phyloP scores from a whole-genome alignment of 1,284 basidiomycete genomes.

The Cryptococcus floricola region DNA sequence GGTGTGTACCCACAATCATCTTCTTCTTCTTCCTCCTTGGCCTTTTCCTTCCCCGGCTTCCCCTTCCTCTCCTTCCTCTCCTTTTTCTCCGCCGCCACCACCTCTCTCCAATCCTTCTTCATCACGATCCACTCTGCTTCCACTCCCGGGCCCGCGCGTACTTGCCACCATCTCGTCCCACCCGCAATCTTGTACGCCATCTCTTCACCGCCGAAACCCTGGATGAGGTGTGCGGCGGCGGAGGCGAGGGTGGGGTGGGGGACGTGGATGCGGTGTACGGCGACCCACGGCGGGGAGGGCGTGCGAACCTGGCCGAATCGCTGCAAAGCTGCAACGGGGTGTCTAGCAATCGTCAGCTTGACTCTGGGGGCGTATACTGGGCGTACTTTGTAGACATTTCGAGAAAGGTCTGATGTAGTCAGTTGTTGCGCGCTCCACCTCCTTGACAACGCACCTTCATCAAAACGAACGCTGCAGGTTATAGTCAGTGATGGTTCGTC shows the following conservation, averaged over 20 bases:
- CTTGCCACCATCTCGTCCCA: constrained; percentile 96
- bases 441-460: constrained; percentile 59
- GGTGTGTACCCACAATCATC: neutral
- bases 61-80: constrained; percentile 22
- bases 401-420: constrained; percentile 57
- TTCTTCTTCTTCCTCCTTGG: constrained; percentile 1
- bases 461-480: constrained; percentile 61
- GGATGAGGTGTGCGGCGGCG: constrained; percentile 71
- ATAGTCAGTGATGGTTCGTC: constrained; percentile 10
- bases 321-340: constrained; percentile 81
- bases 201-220: constrained; percentile 78
- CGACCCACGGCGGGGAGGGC: constrained; percentile 84
- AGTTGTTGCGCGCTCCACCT: neutral
- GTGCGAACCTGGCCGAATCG: constrained; percentile 79
- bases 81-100: constrained; percentile 16
- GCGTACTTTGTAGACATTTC: constrained; percentile 55
- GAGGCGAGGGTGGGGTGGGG: constrained; percentile 62
- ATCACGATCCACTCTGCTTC: constrained; percentile 85
- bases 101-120: constrained; percentile 52
- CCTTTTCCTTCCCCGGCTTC: constrained; percentile 13
- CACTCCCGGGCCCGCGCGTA: constrained; percentile 70
- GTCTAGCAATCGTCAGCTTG: constrained; percentile 46
- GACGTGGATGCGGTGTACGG: constrained; percentile 68
- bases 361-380: neutral
- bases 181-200: constrained; percentile 71